These are phyloP conservation scores for Silene coronaria DNA, from an alignment of 179 eudicot genomes.

Conservation along the genomic window DNA sequence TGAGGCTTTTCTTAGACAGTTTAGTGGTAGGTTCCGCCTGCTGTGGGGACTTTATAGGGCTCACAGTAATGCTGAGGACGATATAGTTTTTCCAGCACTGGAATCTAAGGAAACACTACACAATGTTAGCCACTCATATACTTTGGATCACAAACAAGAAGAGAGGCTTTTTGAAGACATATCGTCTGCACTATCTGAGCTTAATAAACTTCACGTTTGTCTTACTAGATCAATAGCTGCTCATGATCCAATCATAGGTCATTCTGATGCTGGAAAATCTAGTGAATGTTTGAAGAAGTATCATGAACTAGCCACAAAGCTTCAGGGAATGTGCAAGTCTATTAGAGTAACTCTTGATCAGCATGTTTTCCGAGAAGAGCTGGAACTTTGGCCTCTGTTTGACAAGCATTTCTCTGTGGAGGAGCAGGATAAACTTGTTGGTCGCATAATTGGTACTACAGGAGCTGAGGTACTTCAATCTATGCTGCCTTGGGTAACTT, in stretches of 20 bases:
- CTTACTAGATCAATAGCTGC: conserved; percentile 25
- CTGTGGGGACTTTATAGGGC: conserved; percentile 90
- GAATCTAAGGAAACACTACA: conserved; percentile 88
- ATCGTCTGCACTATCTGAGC: conserved; percentile 67
- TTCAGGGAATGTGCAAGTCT: conserved; percentile 97
- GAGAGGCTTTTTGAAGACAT: conserved; percentile 86
- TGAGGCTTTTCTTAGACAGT: conserved; percentile 68
- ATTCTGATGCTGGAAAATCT: conserved; percentile 26
- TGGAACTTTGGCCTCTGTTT: conserved; percentile 96
- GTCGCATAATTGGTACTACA: conserved; percentile 93
- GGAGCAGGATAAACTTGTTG: conserved; percentile 92
- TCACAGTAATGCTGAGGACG: conserved; percentile 96
- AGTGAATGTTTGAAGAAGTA: conserved; percentile 45
- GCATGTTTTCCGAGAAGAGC: conserved; percentile 87
- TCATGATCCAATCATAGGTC: conserved; percentile 28
- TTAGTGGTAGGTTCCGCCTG: conserved; percentile 78
- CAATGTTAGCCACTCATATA: conserved; percentile 91
- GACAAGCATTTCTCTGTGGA: conserved; percentile 84
- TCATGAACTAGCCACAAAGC: conserved; percentile 72
- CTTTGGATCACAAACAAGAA: conserved; percentile 91
- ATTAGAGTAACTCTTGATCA: conserved; percentile 88
- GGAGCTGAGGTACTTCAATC: conserved; percentile 99
- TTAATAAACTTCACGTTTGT: conserved; percentile 48
- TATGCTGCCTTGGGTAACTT: conserved; percentile 98
- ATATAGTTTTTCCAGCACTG: conserved; percentile 87